These are phyloP conservation scores for Hydnum rufescens DNA, from an alignment of 768 basidiomycete species.

Conservation along the genomic window DNA sequence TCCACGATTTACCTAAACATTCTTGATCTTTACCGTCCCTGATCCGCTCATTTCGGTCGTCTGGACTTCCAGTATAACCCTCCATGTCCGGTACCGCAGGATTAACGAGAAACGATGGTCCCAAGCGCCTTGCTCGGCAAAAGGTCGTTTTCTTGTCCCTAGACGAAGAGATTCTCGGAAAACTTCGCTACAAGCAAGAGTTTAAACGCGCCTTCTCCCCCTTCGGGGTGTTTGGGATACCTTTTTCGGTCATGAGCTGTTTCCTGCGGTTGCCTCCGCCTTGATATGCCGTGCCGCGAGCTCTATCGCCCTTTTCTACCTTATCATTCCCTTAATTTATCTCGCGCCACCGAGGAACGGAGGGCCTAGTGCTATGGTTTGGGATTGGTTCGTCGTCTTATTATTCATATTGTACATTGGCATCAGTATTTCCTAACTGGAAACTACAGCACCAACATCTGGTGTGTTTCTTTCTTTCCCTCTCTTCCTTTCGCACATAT, in stretches of 20 bases:
- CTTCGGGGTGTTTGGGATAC: conserved; percentile 13
- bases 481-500: background rate
- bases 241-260: conserved; percentile 15
- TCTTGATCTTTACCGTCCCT: background rate
- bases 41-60: background rate
- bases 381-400: conserved; percentile 29
- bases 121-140: background rate
- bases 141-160: conserved; percentile 3
- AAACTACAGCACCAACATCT: conserved; percentile 20
- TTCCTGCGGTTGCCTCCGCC: conserved; percentile 18
- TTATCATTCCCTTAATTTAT: too few relatives aligned
- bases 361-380: conserved; percentile 50
- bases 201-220: conserved; percentile 22
- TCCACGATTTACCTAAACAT: background rate
- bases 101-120: background rate
- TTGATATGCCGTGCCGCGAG: conserved; percentile 34
- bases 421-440: conserved; percentile 20
- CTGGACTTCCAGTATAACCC: background rate
- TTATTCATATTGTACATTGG: conserved; percentile 20
- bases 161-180: conserved; percentile 19
- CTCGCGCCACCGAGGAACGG: too few relatives aligned
- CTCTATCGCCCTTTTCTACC: too few relatives aligned
- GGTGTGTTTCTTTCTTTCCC: conserved; percentile 11
- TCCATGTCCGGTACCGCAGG: background rate
- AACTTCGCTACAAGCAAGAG: conserved; percentile 23